Evolutionary conservation across 2,329 filamentous ascomycete genomes (phyloP), one percentile per base, ranked within the genome.

Genomic region (Diaporthe nobilis): DNA sequence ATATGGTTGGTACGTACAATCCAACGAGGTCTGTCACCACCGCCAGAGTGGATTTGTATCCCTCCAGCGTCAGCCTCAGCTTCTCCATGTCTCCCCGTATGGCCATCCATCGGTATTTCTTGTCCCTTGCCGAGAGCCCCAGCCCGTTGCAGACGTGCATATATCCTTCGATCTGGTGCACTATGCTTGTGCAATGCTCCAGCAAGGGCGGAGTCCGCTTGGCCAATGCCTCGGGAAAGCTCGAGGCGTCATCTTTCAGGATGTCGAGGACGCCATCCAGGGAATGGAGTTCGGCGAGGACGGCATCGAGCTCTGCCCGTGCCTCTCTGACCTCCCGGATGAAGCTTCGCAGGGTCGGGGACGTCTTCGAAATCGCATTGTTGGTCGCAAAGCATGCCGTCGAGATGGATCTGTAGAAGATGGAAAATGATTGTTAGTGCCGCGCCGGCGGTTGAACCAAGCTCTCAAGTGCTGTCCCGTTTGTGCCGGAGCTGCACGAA

Each of bases 311-410:
- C 34, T 86, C 85, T 47, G 82, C 79, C 22, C 85, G 82, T 3
- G 85, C 83, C 76, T 86, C 85, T 51, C 85, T 85, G 1, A 87
- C 83, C 25, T 85, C 82, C 49, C 85, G 84, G 10, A 86, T 83
- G 72, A 86, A 86, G 51, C 76, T 75, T 75, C 81, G 80, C 34
- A 86, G 78, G 44, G 81, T 77, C 13, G 78, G 73, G 31, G 82
- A 80, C n/a, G 83, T 82, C 55, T 82, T 81, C 42, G 81, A 78
- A 58, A 86, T 83, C 75, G 82, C 82, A 63, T 79, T 82, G 77
- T 82, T 81, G 10, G 84, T 81, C 15, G 81, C 81, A 74, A 81
- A 83, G 79, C 85, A 87, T 75, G 82, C 82, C 68, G 82, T 82
- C 58, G 81, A 82, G 53, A 86, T 84, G 71, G 83, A 82, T 78